Base-by-base conservation (phyloP, 805 yeast species). In the Tetrapisispora pingtungensis region DNA sequence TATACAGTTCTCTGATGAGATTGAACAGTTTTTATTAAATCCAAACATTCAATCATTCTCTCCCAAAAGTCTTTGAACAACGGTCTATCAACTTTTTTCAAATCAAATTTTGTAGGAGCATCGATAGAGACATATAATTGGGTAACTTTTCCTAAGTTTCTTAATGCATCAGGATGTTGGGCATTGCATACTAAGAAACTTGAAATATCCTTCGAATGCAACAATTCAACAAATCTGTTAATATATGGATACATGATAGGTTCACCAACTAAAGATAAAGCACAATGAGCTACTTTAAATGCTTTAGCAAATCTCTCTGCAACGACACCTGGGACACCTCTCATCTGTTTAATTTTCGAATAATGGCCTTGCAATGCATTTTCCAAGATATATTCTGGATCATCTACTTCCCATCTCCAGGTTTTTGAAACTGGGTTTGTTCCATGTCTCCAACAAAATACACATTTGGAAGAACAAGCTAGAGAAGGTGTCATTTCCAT, bases 381-480 rank as follows among this genome's bases (percentile, higher is more conserved):
- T 38, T 84, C 77, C 45, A 88, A 60, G 41, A 88, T 85, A 48
- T 71, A 80, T 53, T 85, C 89, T 0, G 97, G 96, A 18, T 82
- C 80, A 62, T 88, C 96, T 13, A 87, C 84, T 56, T 87, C 90
- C 97, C 97, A 88, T 56, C 96, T 71, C 97, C 97, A 88, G 48
- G 82, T 81, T 26, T 95, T 88, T 15, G 96, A 96, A 1, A 89
- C 96, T 0, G 97, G 97, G 58, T 88, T 89, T 2, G 96, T 88
- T 40, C 97, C 97, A 64, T 88, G 97, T 61, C 97, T 76, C 97
- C 97, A 88, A 67, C 97, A 88, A 59, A 88, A 88, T 4, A 89
- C 96, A 73, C 97, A 88, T 62, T 88, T 88, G 60, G 88, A 88
- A 5, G 96, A 86, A 64, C 97, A 88, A 7, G 96, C 90, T 47